phyloP scores from a whole-genome alignment of 2,329 filamentous ascomycete genomes.

The Cercospora sojina region DNA sequence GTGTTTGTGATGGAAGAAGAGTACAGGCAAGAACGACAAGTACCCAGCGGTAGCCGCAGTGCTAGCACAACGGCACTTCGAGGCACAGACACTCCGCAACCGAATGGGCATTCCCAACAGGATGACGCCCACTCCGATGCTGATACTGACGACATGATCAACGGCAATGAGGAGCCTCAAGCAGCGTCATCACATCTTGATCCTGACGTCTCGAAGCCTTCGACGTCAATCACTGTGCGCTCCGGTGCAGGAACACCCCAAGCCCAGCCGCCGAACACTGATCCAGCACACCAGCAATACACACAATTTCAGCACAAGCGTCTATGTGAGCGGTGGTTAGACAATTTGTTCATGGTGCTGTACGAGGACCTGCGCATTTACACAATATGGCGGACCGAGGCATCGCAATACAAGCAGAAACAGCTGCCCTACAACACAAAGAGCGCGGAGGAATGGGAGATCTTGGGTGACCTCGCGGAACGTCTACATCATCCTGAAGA shows the following conservation, averaged over 20 bases:
- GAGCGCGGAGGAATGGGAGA: constrained; percentile 96
- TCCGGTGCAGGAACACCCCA: constrained; percentile 36
- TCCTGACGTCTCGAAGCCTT: constrained; percentile 39
- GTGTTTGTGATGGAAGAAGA: constrained; percentile 99
- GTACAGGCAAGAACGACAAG: constrained; percentile 82
- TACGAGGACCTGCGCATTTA: constrained; percentile 98
- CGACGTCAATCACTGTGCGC: constrained; percentile 36
- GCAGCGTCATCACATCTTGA: constrained; percentile 34
- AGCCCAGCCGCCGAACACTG: constrained; percentile 40
- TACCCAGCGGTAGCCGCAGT: constrained; percentile 57
- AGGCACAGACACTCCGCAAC: constrained; percentile 60
- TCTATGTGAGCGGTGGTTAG: constrained; percentile 94
- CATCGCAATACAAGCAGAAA: constrained; percentile 91
- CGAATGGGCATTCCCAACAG: constrained; percentile 45
- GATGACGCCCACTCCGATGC: constrained; percentile 38
- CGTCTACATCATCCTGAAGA: constrained; percentile 90
- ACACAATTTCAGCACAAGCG: constrained; percentile 96
- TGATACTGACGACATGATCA: constrained; percentile 37
- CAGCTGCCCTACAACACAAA: constrained; percentile 89
- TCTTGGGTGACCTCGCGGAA: constrained; percentile 87
- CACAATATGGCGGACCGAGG: constrained; percentile 98
- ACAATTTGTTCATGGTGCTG: constrained; percentile 98
- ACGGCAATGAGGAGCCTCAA: constrained; percentile 33
- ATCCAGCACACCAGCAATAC: constrained; percentile 68
- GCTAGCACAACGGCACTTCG: constrained; percentile 77